Percentiles rank a stretch among this genome's conserved stretches.
Evolutionary conservation across 805 yeast species (phyloP).

Genomic region (Ogataea pini): DNA sequence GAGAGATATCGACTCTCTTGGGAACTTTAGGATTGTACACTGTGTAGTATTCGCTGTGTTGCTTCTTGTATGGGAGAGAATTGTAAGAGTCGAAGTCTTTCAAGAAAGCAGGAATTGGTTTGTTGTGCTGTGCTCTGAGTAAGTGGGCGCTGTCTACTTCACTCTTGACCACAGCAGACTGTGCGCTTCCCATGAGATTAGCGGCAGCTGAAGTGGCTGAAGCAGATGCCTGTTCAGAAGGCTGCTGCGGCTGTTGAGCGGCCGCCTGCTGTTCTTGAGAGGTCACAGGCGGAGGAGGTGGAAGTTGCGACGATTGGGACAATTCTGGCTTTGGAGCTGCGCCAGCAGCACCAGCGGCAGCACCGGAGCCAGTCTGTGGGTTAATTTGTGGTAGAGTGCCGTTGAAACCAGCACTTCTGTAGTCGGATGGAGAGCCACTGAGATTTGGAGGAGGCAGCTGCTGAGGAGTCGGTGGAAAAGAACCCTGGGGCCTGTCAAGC

Average conservation of each 20-base stretch:
- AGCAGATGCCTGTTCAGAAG: slow-evolving; percentile 26
- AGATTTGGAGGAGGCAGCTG: slow-evolving; percentile 39
- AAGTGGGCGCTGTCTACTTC: slow-evolving; percentile 39
- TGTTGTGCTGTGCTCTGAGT: slow-evolving; percentile 53
- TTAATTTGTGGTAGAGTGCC: slow-evolving; percentile 27
- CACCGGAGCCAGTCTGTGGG: slow-evolving; percentile 28
- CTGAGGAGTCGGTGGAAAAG: slow-evolving; percentile 33
- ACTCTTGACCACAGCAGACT: slow-evolving; percentile 20
- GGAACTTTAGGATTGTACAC: slow-evolving; percentile 88
- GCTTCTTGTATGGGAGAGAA: slow-evolving; percentile 78
- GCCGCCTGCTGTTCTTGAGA: slow-evolving; percentile 19
- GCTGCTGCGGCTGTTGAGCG: slow-evolving; percentile 25
- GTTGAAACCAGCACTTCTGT: slow-evolving; percentile 22
- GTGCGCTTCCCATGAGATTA: slow-evolving; percentile 23
- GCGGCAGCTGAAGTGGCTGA: slow-evolving; percentile 36
- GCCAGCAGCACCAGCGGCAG: slow-evolving; percentile 30
- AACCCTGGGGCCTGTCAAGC: slow-evolving; percentile 21
- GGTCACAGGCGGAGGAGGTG: slow-evolving; percentile 28
- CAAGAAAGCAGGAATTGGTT: slow-evolving; percentile 80
- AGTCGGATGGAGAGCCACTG: slow-evolving; percentile 28
- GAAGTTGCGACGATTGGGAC: slow-evolving; percentile 32
- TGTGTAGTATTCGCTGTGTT: slow-evolving; percentile 81
- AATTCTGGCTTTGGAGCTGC: slow-evolving; percentile 32
- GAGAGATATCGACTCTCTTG: slow-evolving; percentile 75
- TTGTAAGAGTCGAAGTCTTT: slow-evolving; percentile 76